These are phyloP conservation scores for Cercospora sesami DNA, from an alignment of 2,329 filamentous ascomycete species.

Conservation along the genomic window DNA sequence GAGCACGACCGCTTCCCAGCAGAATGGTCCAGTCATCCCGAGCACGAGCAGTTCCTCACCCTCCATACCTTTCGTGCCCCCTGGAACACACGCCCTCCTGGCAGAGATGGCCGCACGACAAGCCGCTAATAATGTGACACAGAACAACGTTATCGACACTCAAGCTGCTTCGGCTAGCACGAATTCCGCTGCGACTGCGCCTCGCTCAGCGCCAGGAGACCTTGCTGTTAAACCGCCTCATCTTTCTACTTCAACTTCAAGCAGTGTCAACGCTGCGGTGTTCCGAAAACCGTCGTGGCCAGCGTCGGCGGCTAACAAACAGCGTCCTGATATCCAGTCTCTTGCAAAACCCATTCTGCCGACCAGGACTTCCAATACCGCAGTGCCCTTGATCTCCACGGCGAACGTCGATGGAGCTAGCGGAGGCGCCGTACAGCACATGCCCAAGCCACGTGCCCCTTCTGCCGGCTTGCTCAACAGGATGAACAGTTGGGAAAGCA, in stretches of 20 bases:
- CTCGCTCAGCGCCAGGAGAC: conserved; percentile 13
- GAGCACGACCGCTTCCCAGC: conserved; percentile 2
- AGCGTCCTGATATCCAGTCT: conserved; percentile 24
- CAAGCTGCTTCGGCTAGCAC: conserved; percentile 10
- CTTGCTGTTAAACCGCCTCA: conserved; percentile 19
- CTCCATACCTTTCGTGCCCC: conserved; percentile 12
- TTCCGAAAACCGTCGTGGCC: conserved; percentile 40
- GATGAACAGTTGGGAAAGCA: conserved; percentile 48
- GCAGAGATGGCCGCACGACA: conserved; percentile 29
- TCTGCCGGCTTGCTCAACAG: conserved; percentile 48
- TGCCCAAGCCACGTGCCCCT: conserved; percentile 37
- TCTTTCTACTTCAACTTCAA: conserved; percentile 4
- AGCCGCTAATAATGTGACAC: conserved; percentile 22
- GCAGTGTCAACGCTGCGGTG: conserved; percentile 16
- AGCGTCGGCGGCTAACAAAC: conserved; percentile 32
- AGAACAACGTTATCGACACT: conserved; percentile 17
- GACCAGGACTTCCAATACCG: conserved; percentile 19
- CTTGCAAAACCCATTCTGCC: conserved; percentile 31
- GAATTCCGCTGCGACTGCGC: neutral
- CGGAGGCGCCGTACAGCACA: conserved; percentile 3
- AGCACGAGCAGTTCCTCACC: conserved; percentile 3
- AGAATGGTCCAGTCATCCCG: conserved; percentile 4
- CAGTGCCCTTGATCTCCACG: conserved; percentile 20
- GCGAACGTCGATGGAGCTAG: conserved; percentile 11
- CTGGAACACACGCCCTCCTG: conserved; percentile 22